Base-by-base conservation (phyloP, 2,329 filamentous ascomycete species). In the Alternaria incomplexa region DNA sequence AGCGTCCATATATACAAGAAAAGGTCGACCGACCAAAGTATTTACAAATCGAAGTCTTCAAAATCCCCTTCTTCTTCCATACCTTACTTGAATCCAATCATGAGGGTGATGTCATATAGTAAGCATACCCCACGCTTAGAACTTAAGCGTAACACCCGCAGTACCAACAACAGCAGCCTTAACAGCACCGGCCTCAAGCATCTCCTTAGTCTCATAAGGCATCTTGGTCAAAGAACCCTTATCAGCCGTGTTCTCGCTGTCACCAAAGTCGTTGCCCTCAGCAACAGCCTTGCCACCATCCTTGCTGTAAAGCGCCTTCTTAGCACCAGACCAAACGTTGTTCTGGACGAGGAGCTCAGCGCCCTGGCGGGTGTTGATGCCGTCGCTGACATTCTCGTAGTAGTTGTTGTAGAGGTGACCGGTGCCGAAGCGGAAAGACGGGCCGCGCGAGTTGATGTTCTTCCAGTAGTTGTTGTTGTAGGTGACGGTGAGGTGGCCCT, bases 381-480 rank as follows among this genome's bases (percentile, higher is more conserved):
- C 81, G 55, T 81, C 78, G 25, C 65, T 67, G 17, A 79, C 74
- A 23, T 73, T 70, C 36, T 82, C 78, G 64, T 77, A 79, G 76
- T 82, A 83, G 73, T 76, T 84, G 83, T 87, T 89, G 82, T 84
- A 87, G 69, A 87, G 75, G 79, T 91, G 89, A 11, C 82, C 88
- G 45, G 87, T 90, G 26, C 89, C 89, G 81, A 91, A 91, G 68
- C 89, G 88, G 76, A 90, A 75, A 4, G 85, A 87, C 5, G 90
- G 89, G 0, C 80, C 82, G 58, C 89, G 89, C 8, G 86, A 89
- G 83, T 89, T 88, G 75, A 90, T 79, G 82, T 90, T 89, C 68
- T 75, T 73, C 84, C 84, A 91, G 82, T 87, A 83, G 85, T 91
- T 91, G 83, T 90, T 87, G 80, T 85, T 84, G 76, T 89, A 90